Conservation (phyloP, 306 rosid genomes). For the Cucurbita maxima region DNA sequence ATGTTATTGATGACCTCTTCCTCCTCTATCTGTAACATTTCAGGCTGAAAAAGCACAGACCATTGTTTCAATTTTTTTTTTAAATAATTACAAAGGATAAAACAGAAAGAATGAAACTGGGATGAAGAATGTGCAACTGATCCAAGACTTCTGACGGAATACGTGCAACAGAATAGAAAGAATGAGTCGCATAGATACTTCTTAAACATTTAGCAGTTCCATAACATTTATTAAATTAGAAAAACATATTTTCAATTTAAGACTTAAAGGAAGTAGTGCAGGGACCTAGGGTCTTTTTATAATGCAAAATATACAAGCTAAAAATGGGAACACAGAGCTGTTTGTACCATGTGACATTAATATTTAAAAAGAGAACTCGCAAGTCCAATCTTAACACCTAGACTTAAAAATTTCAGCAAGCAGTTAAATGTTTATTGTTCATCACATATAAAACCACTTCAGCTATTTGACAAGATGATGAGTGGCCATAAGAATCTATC, state of each 20-base stretch:
- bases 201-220: background rate
- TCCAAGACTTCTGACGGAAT: background rate
- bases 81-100: background rate
- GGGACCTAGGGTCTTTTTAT: background rate
- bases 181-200: background rate
- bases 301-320: background rate
- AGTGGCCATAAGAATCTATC: background rate
- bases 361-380: background rate
- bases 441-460: background rate
- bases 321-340: background rate
- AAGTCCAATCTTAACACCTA: background rate
- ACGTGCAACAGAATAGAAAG: background rate
- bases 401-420: background rate
- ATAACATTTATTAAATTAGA: background rate
- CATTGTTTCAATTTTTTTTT: constrained; percentile 9
- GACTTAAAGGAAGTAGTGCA: background rate
- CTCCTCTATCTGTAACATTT: constrained; percentile 45
- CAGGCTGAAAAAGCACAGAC: constrained; percentile 47
- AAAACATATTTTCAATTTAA: background rate
- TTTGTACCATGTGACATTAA: background rate
- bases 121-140: background rate
- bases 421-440: background rate
- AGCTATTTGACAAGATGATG: background rate
- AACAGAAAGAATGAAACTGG: background rate
- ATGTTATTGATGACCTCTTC: constrained; percentile 64